phyloP scores from a whole-genome alignment of 2,329 filamentous ascomycete genomes.

The Chaetomium strumarium region DNA sequence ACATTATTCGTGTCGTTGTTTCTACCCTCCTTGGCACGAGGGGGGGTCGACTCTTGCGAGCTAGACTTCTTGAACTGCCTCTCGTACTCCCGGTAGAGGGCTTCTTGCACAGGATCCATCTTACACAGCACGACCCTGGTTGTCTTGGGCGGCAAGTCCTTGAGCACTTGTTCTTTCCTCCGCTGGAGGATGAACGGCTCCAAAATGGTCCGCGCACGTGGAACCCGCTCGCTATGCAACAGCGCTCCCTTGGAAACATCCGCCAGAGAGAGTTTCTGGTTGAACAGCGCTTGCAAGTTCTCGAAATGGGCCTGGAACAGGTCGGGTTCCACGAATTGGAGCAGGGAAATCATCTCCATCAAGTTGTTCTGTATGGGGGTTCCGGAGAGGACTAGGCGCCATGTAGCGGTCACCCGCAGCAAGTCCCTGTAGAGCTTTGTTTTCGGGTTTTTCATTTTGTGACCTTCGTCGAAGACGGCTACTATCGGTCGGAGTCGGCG shows the following conservation, averaged over 20 bases:
- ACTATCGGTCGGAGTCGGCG: slow-evolving; percentile 44
- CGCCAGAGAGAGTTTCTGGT: slow-evolving; percentile 79
- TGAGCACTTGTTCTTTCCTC: slow-evolving; percentile 88
- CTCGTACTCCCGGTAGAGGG: slow-evolving; percentile 63
- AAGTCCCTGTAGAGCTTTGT: slow-evolving; percentile 78
- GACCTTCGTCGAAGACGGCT: slow-evolving; percentile 87
- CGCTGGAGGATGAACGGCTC: slow-evolving; percentile 91
- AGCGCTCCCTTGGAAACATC: slow-evolving; percentile 76
- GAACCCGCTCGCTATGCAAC: slow-evolving; percentile 80
- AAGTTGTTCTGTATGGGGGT: slow-evolving; percentile 94
- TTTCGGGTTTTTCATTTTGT: slow-evolving; percentile 82
- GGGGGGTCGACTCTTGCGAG: slow-evolving; percentile 53
- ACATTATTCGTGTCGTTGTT: slow-evolving; percentile 59
- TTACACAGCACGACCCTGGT: slow-evolving; percentile 75
- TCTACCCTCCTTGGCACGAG: slow-evolving; percentile 46
- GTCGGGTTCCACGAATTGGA: slow-evolving; percentile 88
- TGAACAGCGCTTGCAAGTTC: slow-evolving; percentile 81
- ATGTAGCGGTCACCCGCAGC: slow-evolving; percentile 69
- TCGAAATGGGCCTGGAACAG: slow-evolving; percentile 74
- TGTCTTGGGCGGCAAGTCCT: slow-evolving; percentile 73
- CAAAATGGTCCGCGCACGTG: slow-evolving; percentile 82
- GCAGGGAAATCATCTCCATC: slow-evolving; percentile 80
- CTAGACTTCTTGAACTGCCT: slow-evolving; percentile 58
- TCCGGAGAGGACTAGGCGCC: slow-evolving; percentile 80
- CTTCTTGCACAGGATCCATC: slow-evolving; percentile 65